Percentiles rank a stretch among this genome's conserved stretches.
phyloP scores from a whole-genome alignment of 108 stramenopile genomes.

The Nitzschia sp. region DNA sequence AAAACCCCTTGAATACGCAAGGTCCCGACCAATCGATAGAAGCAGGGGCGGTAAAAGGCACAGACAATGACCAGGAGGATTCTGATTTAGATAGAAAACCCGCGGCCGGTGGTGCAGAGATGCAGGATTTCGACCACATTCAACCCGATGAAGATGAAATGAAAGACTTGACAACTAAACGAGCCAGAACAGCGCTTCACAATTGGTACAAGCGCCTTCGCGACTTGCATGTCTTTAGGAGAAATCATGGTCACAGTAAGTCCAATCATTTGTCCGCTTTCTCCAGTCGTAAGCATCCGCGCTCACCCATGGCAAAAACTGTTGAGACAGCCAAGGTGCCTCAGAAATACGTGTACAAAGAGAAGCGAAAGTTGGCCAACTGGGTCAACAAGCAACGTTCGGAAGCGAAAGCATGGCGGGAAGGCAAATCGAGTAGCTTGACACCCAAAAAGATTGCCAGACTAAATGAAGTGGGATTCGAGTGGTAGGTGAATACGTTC shows the following conservation, averaged over 20 bases:
- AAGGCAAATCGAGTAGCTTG: conserved; percentile 45
- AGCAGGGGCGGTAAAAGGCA: neutral
- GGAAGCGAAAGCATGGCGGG: conserved; percentile 53
- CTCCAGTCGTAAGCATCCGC: too few relatives aligned
- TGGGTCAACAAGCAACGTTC: conserved; percentile 72
- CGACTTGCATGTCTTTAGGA: conserved; percentile 42
- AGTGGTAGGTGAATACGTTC: too few relatives aligned
- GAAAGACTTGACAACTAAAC: conserved; percentile 22
- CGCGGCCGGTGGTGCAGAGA: neutral
- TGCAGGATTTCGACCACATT: neutral
- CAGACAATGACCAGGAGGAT: neutral
- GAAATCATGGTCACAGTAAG: conserved; percentile 49
- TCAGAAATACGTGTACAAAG: conserved; percentile 52
- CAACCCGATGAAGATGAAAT: conserved; percentile 25
- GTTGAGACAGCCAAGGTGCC: conserved; percentile 59
- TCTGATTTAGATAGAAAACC: conserved; percentile 8
- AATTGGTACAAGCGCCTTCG: conserved; percentile 51
- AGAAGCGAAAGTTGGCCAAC: conserved; percentile 45
- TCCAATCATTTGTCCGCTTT: too few relatives aligned
- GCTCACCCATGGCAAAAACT: too few relatives aligned
- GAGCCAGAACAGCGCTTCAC: conserved; percentile 29
- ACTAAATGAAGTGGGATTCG: conserved; percentile 55
- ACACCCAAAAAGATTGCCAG: conserved; percentile 33
- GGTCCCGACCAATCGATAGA: neutral
- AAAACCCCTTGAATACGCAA: neutral